These are phyloP conservation scores for Aspergillus sclerotiicarbonarius DNA, from an alignment of 495 filamentous ascomycete genomes.

Conservation along the genomic window DNA sequence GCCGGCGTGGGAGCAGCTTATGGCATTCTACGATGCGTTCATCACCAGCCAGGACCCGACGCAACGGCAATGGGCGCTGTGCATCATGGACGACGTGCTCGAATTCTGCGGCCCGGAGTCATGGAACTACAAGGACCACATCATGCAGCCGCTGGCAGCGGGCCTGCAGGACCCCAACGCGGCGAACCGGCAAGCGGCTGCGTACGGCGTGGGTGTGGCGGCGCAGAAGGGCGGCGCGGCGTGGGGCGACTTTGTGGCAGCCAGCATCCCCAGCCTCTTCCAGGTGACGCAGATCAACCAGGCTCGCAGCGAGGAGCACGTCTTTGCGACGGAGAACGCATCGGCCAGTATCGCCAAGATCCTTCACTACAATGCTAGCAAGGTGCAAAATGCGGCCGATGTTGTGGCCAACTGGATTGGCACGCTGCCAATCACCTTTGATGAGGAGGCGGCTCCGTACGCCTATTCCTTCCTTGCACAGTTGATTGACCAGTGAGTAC, in stretches of 20 bases:
- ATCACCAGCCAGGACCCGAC: constrained; percentile 82
- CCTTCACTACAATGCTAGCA: constrained; percentile 77
- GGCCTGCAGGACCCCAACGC: constrained; percentile 81
- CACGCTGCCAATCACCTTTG: constrained; percentile 86
- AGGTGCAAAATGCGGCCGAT: constrained; percentile 68
- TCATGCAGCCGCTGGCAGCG: constrained; percentile 77
- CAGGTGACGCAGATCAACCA: constrained; percentile 74
- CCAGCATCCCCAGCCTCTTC: constrained; percentile 78
- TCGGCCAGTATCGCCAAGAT: constrained; percentile 97
- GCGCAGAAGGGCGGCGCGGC: constrained; percentile 84
- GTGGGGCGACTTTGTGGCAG: constrained; percentile 81
- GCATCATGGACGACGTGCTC: constrained; percentile 97
- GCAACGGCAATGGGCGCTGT: constrained; percentile 96
- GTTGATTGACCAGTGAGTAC: constrained; percentile 88
- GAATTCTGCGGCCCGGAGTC: constrained; percentile 90
- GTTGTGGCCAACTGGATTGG: constrained; percentile 80
- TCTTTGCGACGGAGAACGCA: constrained; percentile 97
- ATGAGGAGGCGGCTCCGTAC: constrained; percentile 96
- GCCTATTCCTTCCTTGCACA: constrained; percentile 90
- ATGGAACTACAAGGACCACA: constrained; percentile 77
- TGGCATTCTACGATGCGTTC: constrained; percentile 80
- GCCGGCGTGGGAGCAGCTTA: constrained; percentile 78
- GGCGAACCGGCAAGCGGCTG: constrained; percentile 93
- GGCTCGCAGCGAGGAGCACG: constrained; percentile 85
- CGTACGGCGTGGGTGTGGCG: constrained; percentile 93